Evolutionary conservation across 805 yeast species (phyloP).

Genomic region (Metschnikowia lochheadii): DNA sequence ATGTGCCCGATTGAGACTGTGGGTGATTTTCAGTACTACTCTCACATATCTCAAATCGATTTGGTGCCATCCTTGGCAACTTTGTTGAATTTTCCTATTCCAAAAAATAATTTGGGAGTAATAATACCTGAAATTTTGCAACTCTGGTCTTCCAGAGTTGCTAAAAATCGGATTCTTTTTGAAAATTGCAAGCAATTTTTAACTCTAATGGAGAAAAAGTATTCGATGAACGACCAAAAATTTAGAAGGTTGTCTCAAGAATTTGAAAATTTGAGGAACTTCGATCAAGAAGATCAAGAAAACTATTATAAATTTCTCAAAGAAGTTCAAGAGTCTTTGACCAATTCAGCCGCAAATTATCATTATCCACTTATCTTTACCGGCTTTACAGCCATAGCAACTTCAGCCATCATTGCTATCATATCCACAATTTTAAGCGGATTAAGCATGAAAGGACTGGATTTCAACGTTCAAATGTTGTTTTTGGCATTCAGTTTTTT

Average conservation of each 20-base stretch:
- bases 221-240: constrained; percentile 17
- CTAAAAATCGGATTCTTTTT: constrained; percentile 33
- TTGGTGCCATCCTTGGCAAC: constrained; percentile 66
- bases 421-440: not conserved
- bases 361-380: constrained; percentile 45
- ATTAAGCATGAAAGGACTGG: not conserved
- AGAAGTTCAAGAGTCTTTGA: constrained; percentile 46
- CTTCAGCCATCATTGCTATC: not conserved
- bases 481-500: constrained; percentile 36
- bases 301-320: constrained; percentile 35
- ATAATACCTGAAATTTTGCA: constrained; percentile 55
- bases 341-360: constrained; percentile 70
- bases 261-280: constrained; percentile 5
- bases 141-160: constrained; percentile 40
- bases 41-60: constrained; percentile 60
- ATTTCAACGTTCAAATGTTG: not conserved
- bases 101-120: constrained; percentile 71
- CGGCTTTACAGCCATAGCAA: constrained; percentile 15
- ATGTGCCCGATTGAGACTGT: constrained; percentile 38
- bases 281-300: constrained; percentile 13
- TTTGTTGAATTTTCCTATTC: constrained; percentile 61
- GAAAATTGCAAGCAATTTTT: constrained; percentile 60
- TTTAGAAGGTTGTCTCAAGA: constrained; percentile 14
- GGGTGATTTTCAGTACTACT: constrained; percentile 50
- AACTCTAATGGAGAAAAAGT: constrained; percentile 42